Conservation (phyloP, 2,329 filamentous ascomycete genomes). For the Epichloe aotearoae region DNA sequence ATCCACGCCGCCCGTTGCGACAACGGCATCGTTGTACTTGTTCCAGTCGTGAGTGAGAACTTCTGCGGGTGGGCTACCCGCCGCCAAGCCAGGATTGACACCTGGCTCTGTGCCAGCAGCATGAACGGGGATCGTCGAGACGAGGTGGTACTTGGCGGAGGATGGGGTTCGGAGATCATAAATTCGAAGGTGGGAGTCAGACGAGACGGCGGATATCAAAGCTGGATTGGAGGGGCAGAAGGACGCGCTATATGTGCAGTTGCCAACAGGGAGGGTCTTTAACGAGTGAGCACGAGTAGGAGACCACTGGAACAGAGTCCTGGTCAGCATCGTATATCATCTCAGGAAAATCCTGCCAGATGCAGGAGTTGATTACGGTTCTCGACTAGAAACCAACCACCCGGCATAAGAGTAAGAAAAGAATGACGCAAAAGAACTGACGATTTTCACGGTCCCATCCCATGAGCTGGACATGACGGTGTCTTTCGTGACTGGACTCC, state of each 20-base stretch:
- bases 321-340: background rate
- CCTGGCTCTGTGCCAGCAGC: conserved; percentile 39
- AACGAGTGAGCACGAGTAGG: conserved; percentile 63
- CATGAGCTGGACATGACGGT: conserved; percentile 85
- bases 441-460: conserved; percentile 91
- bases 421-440: conserved; percentile 19
- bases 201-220: conserved; percentile 74
- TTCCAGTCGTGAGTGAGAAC: conserved; percentile 97
- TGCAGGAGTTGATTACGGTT: too few species aligned
- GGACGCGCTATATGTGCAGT: conserved; percentile 84
- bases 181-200: conserved; percentile 77
- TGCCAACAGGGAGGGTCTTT: conserved; percentile 77
- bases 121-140: conserved; percentile 72
- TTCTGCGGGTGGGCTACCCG: conserved; percentile 55
- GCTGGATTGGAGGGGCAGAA: conserved; percentile 83
- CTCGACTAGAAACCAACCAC: background rate
- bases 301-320: conserved; percentile 51
- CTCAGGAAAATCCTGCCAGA: background rate
- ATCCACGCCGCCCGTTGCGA: conserved; percentile 86
- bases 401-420: background rate
- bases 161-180: conserved; percentile 85
- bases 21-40: conserved; percentile 76
- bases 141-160: conserved; percentile 77
- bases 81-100: conserved; percentile 16
- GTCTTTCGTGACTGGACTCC: conserved; percentile 85